A percentile compares a stretch with the other conserved stretches of the same genome.
phyloP scores from a whole-genome alignment of 176 grass and related monocot genomes.

The Cymbopogon citratus region DNA sequence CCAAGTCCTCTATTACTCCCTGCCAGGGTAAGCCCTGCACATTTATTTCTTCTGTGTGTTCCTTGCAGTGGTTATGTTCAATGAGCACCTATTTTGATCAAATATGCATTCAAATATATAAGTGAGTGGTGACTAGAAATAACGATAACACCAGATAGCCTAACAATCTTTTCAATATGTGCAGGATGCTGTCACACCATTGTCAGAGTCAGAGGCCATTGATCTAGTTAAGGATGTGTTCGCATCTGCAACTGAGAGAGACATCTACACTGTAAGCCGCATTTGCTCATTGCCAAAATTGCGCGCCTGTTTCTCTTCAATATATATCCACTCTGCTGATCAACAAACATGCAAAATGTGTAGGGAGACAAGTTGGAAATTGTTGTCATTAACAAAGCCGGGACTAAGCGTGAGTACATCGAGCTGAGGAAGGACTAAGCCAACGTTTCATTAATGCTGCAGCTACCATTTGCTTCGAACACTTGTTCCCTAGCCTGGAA shows the following conservation, averaged over 20 bases:
- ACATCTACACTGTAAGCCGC: conserved; percentile 85
- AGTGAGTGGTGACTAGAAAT: neutral
- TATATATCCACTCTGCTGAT: conserved; percentile 18
- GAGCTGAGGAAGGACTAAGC: conserved; percentile 90
- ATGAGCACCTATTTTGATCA: neutral
- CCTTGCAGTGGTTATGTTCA: neutral
- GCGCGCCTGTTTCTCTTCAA: neutral
- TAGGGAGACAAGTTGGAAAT: conserved; percentile 98
- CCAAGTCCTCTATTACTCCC: conserved; percentile 84
- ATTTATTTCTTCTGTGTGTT: neutral
- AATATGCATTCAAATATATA: neutral
- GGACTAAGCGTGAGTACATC: conserved; percentile 69
- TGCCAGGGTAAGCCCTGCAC: conserved; percentile 48
- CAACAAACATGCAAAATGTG: neutral
- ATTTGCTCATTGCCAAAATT: neutral
- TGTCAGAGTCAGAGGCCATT: conserved; percentile 75
- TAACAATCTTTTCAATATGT: conserved; percentile 25
- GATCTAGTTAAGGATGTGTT: conserved; percentile 99
- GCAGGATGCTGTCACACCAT: conserved; percentile 92
- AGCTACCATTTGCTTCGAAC: conserved; percentile 7
- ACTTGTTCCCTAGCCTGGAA: neutral
- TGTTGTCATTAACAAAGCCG: conserved; percentile 75
- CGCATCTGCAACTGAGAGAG: conserved; percentile 95
- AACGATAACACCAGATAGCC: neutral
- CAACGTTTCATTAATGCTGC: neutral